A percentile compares a stretch with the other conserved stretches of the same genome.
These are phyloP conservation scores for Pichia sp. DNA, from an alignment of 1,139 yeast species.

Conservation along the genomic window DNA sequence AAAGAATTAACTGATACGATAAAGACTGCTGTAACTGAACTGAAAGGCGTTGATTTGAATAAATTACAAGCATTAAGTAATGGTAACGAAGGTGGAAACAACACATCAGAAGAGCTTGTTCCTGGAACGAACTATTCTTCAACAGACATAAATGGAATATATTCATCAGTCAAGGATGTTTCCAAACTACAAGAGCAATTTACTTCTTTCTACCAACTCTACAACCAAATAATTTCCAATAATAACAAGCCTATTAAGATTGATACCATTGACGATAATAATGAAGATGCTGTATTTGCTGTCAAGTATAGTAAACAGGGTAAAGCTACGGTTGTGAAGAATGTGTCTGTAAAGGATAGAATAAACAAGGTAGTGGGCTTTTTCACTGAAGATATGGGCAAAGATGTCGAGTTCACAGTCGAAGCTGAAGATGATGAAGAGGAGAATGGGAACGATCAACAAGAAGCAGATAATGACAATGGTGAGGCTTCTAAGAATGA, in stretches of 20 bases:
- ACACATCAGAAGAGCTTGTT: neutral
- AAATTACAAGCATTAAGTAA: slow-evolving; percentile 1
- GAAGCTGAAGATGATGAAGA: slow-evolving; percentile 18
- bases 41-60: slow-evolving; percentile 28
- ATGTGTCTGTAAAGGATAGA: slow-evolving; percentile 13
- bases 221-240: slow-evolving; percentile 5
- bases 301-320: slow-evolving; percentile 14
- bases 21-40: slow-evolving; percentile 33
- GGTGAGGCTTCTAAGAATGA: neutral
- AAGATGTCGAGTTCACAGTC: slow-evolving; percentile 14
- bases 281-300: slow-evolving; percentile 12
- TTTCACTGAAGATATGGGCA: slow-evolving; percentile 14
- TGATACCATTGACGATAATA: neutral
- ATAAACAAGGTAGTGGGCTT: slow-evolving; percentile 12
- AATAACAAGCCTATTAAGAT: neutral
- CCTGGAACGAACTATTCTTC: neutral
- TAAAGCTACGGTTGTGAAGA: neutral
- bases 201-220: slow-evolving; percentile 12
- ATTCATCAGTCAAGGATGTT: slow-evolving; percentile 23
- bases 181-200: slow-evolving; percentile 21
- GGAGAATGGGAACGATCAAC: slow-evolving; percentile 13
- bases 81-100: neutral
- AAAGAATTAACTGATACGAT: slow-evolving; percentile 56
- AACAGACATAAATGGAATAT: slow-evolving; percentile 13
- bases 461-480: slow-evolving; percentile 11